Evolutionary conservation across 768 basidiomycete species (phyloP).

Genomic region (Agaricus blazei): DNA sequence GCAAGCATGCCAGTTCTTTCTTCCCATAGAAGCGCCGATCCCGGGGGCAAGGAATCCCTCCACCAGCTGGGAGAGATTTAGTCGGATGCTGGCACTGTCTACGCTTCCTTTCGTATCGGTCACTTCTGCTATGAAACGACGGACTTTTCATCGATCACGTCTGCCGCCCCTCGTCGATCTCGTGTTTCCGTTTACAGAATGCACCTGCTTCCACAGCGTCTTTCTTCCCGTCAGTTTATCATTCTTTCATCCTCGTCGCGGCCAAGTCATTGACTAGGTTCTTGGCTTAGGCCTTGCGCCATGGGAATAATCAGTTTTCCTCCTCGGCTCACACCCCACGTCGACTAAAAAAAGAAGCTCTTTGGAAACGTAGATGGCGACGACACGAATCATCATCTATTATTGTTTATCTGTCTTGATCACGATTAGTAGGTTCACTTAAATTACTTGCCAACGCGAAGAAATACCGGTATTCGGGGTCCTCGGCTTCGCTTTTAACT

Average conservation of each 20-base stretch:
- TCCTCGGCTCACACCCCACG: neutral
- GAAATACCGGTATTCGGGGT: slow-evolving; percentile 1
- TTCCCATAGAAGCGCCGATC: neutral
- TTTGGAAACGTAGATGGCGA: too few species aligned
- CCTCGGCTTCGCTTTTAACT: neutral
- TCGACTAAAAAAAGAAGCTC: neutral
- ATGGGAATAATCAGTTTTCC: neutral
- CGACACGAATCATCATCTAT: too few species aligned
- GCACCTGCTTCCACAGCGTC: slow-evolving; percentile 2
- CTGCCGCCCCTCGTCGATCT: slow-evolving; percentile 1
- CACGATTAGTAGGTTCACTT: too few species aligned
- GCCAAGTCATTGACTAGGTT: slow-evolving; percentile 3
- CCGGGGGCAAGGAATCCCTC: slow-evolving; percentile 1
- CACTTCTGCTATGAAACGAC: slow-evolving; percentile 3
- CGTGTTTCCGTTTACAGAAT: slow-evolving; percentile 3
- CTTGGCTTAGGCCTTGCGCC: neutral
- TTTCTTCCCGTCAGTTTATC: slow-evolving; percentile 8
- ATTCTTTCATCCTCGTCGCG: slow-evolving; percentile 6
- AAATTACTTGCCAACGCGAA: too few species aligned
- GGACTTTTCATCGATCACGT: neutral
- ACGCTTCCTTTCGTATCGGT: slow-evolving; percentile 3
- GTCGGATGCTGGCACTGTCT: neutral
- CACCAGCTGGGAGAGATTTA: neutral
- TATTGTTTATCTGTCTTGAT: too few species aligned
- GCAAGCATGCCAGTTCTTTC: neutral